Base-by-base conservation (phyloP, 179 eudicot genomes). In the Vitellaria paradoxa region DNA sequence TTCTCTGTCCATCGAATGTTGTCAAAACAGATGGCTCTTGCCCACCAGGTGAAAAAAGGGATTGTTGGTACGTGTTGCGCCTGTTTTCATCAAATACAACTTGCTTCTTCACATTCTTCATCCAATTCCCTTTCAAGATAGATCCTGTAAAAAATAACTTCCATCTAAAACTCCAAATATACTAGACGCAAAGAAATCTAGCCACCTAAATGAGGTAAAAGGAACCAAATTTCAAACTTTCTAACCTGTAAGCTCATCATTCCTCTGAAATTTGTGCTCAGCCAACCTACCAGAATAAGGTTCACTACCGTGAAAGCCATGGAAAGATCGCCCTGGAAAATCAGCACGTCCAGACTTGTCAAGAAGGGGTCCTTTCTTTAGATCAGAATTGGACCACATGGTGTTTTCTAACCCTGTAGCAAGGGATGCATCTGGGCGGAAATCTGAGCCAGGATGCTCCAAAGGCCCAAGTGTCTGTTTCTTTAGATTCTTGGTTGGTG, bases 241-340 rank as follows among this genome's bases (percentile, higher is more conserved):
- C 69, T 56, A 49, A 94, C 98, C 97, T 85, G 93, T 87, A 86
- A 89, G 82, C 76, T 92, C 98, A 71, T 75, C 78, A 65, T 82
- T 86, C 89, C 86, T 30, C 37, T 30, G 1, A 30, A 30, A 30
- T 30, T 30, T 30, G 37, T 30, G 85, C 37, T 88, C 89, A 21
- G 82, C 26, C n/a, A 68, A 65, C 80, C 71, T 77, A 11, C 84
- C 87, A 20, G 86, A 73, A 74, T 70, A 80, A 69, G 70, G 83
- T 76, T 91, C 97, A 66, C 82, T 80, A 68, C 77, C 78, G 68
- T 88, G 89, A 52, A 91, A 78, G 26, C 83, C 86, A 70, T 82
- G 75, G 55, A 86, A 73, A 55, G 37, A 30, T 30, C 37, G 83
- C 78, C 68, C 82, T 82, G 21, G 78, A 73, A 59, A 72, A 79